Conservation (phyloP, 441 rosid species). For the Theobroma grandiflorum region DNA sequence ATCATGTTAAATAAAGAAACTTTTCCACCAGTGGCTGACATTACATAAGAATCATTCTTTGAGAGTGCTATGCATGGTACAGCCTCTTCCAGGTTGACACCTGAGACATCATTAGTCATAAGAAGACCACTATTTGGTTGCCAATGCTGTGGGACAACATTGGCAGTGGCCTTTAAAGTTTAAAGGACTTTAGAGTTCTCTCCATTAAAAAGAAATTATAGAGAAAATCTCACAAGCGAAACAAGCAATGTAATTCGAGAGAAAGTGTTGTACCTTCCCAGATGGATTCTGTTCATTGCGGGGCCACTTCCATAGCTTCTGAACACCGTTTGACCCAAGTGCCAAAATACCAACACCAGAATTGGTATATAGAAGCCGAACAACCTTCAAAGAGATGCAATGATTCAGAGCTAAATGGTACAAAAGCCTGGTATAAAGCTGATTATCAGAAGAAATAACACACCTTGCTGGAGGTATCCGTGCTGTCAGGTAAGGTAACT, state of each 20-base stretch:
- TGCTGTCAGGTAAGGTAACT: slow-evolving; percentile 66
- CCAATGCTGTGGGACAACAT: slow-evolving; percentile 80
- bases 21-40: slow-evolving; percentile 94
- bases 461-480: slow-evolving; percentile 85
- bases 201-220: not conserved
- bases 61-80: slow-evolving; percentile 92
- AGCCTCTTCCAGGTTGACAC: slow-evolving; percentile 84
- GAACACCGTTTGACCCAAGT: slow-evolving; percentile 80
- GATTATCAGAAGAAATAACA: slow-evolving; percentile 19
- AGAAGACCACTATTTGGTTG: slow-evolving; percentile 91
- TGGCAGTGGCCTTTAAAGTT: slow-evolving; percentile 74
- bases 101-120: slow-evolving; percentile 78
- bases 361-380: slow-evolving; percentile 87
- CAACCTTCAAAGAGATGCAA: slow-evolving; percentile 56
- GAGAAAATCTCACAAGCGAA: not conserved
- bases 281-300: slow-evolving; percentile 76
- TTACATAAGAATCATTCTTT: slow-evolving; percentile 85
- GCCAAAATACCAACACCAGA: slow-evolving; percentile 87
- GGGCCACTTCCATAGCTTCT: slow-evolving; percentile 90
- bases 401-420: slow-evolving; percentile 19
- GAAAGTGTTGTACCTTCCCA: slow-evolving; percentile 62
- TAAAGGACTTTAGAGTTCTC: slow-evolving; percentile 35
- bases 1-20: slow-evolving; percentile 86
- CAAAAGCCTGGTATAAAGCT: slow-evolving; percentile 14
- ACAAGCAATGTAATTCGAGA: not conserved